Evolutionary conservation across 2,329 filamentous ascomycete species (phyloP), one percentile per base, ranked within the genome.

Genomic region (Emydomyces testavorans): DNA sequence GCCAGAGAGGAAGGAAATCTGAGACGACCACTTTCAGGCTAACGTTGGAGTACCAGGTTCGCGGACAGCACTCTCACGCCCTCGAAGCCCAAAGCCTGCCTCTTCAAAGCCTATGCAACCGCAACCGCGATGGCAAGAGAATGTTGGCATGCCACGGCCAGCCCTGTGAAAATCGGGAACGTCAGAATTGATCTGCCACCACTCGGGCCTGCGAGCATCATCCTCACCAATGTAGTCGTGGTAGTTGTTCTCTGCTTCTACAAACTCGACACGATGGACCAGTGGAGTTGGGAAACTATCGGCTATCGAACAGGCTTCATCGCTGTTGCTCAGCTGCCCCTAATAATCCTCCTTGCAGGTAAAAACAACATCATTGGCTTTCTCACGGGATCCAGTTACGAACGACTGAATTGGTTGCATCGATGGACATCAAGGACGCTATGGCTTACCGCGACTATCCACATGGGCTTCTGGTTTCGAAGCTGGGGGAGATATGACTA

Each of bases 181-280:
- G 51, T 67, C n/a, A 60, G 53, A 4, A 29, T 63, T 28, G 57
- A 65, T 57, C 59, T 65, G 59, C 56, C 70, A 47, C 62, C 64
- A 56, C 52, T 71, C 21, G 69, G 69, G 1, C 61, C 59, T 1
- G 50, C 65, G 11, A 53, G 59, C 24, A 48, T 66, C 38, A 54
- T 64, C 5, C 54, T 68, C 20, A 62, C 61, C 2, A 76, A 79
- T 52, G 50, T 71, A n/a, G 51, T 73, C 4, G 60, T 73, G 11
- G 65, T 75, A 1, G 55, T 79, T n/a, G 62, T 77, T 1, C 67
- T 78, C 23, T 76, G 71, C 56, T 74, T 79, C 52, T 78, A 77
- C 57, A 70, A 70, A 26, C 65, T 78, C 24, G 65, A 79, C 56
- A 67, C 74, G 0, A 62, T 58, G 0, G 65, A 76, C 48, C 60